Percentiles rank a stretch among this genome's conserved stretches.
phyloP scores from a whole-genome alignment of 1,139 yeast species.

The Lodderomyces pseudojiufengensis region DNA sequence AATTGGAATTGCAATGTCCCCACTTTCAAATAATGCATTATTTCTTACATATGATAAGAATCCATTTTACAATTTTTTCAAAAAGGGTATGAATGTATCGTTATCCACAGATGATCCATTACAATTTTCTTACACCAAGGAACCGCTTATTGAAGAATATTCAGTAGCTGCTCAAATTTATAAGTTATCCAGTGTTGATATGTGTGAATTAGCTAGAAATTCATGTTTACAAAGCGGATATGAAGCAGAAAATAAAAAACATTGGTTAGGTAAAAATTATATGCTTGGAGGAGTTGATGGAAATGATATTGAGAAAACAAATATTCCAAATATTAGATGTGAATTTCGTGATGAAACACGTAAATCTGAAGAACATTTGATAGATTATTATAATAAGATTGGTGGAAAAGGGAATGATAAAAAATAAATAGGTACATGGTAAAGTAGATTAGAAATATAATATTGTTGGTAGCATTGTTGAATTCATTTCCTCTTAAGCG shows the following conservation, averaged over 20 bases:
- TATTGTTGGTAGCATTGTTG: no score
- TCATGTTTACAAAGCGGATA: slow-evolving; percentile 92
- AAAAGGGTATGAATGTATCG: slow-evolving; percentile 89
- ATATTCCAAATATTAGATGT: slow-evolving; percentile 86
- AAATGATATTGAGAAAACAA: slow-evolving; percentile 87
- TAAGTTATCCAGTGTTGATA: slow-evolving; percentile 88
- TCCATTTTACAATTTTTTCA: slow-evolving; percentile 87
- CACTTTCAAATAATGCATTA: slow-evolving; percentile 91
- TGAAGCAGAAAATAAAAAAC: slow-evolving; percentile 77
- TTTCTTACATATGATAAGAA: slow-evolving; percentile 93
- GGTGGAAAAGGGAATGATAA: not conserved
- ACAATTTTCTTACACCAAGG: slow-evolving; percentile 94
- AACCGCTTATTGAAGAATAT: slow-evolving; percentile 96
- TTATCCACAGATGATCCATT: slow-evolving; percentile 71
- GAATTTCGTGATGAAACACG: slow-evolving; percentile 80
- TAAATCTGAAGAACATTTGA: slow-evolving; percentile 68
- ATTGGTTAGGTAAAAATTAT: slow-evolving; percentile 85
- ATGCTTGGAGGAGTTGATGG: slow-evolving; percentile 64
- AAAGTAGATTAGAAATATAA: no score
- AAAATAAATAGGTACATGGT: no score
- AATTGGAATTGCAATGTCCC: slow-evolving; percentile 98
- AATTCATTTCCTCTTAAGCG: no score
- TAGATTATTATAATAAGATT: slow-evolving; percentile 48
- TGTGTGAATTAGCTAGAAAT: slow-evolving; percentile 88
- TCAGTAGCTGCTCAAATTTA: slow-evolving; percentile 97